A percentile compares a stretch with the other conserved stretches of the same genome.
These are phyloP conservation scores for Exophiala alcalophila DNA, from an alignment of 2,329 filamentous ascomycete species.

Conservation along the genomic window DNA sequence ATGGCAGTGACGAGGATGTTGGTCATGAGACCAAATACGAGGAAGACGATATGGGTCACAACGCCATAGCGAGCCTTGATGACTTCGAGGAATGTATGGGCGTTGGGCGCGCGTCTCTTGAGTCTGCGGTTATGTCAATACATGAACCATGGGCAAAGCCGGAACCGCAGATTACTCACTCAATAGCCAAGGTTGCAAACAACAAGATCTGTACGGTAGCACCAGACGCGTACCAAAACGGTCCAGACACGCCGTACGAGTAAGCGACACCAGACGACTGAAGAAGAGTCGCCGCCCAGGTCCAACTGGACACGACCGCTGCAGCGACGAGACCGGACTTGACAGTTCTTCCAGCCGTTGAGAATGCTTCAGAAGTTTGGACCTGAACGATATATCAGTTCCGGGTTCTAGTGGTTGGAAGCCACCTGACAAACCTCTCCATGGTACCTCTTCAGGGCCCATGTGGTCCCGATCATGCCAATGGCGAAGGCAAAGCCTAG, in stretches of 20 bases:
- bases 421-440: slow-evolving; percentile 48
- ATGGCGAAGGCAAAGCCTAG: slow-evolving; percentile 71
- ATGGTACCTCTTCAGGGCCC: slow-evolving; percentile 65
- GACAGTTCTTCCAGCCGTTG: slow-evolving; percentile 79
- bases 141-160: neutral
- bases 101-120: slow-evolving; percentile 82
- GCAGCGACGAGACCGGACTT: slow-evolving; percentile 85
- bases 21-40: slow-evolving; percentile 77
- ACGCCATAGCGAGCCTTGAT: slow-evolving; percentile 77
- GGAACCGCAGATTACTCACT: no score
- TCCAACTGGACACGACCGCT: slow-evolving; percentile 91
- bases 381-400: slow-evolving; percentile 46
- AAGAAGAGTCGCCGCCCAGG: slow-evolving; percentile 45
- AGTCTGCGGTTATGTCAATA: slow-evolving; percentile 42
- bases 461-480: slow-evolving; percentile 71
- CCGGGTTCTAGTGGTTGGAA: neutral
- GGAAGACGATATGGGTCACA: slow-evolving; percentile 71
- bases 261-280: slow-evolving; percentile 82
- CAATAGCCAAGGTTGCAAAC: slow-evolving; percentile 86
- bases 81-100: slow-evolving; percentile 79
- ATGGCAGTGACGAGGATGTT: slow-evolving; percentile 86
- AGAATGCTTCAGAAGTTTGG: slow-evolving; percentile 92
- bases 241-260: slow-evolving; percentile 66
- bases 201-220: slow-evolving; percentile 84
- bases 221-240: slow-evolving; percentile 67